Evolutionary conservation across 352 stramenopile genomes (phyloP).

Genomic region (Elongisporangium senticosum): DNA sequence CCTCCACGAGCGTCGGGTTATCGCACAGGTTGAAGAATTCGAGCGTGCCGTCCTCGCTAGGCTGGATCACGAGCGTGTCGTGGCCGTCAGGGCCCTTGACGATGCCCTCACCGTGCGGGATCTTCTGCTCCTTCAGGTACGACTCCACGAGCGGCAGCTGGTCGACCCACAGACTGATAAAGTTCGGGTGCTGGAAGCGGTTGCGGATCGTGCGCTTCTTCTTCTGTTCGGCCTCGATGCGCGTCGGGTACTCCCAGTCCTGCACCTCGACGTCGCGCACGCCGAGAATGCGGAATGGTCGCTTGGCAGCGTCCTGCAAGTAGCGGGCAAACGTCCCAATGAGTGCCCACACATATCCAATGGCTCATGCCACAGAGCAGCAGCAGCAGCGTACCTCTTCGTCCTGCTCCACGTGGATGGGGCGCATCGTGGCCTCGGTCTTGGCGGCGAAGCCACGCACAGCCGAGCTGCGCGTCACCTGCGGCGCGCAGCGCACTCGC

Average conservation of each 20-base stretch:
- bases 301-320: conserved; percentile 24
- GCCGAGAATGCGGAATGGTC: conserved; percentile 73
- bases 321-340: background rate
- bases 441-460: conserved; percentile 16
- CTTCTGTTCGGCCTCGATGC: conserved; percentile 59
- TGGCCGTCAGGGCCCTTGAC: conserved; percentile 51
- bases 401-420: conserved; percentile 71
- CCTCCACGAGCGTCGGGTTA: conserved; percentile 71
- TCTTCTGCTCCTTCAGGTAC: conserved; percentile 61
- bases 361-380: background rate
- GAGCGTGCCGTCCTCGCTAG: conserved; percentile 54
- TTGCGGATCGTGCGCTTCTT: conserved; percentile 58
- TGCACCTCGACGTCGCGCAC: conserved; percentile 74
- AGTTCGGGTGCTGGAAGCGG: conserved; percentile 74
- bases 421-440: conserved; percentile 23
- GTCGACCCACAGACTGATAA: conserved; percentile 82
- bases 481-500: conserved; percentile 9
- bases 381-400: conserved; percentile 36
- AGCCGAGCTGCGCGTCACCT: conserved; percentile 3
- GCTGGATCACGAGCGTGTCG: conserved; percentile 65
- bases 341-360: background rate
- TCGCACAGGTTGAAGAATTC: conserved; percentile 84
- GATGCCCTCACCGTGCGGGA: conserved; percentile 51
- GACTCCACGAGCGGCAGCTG: conserved; percentile 56
- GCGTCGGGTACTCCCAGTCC: conserved; percentile 73